A percentile compares a stretch with the other conserved stretches of the same genome.
These are phyloP conservation scores for Aspergillus chevalieri DNA, from an alignment of 2,329 filamentous ascomycete species.

Conservation along the genomic window DNA sequence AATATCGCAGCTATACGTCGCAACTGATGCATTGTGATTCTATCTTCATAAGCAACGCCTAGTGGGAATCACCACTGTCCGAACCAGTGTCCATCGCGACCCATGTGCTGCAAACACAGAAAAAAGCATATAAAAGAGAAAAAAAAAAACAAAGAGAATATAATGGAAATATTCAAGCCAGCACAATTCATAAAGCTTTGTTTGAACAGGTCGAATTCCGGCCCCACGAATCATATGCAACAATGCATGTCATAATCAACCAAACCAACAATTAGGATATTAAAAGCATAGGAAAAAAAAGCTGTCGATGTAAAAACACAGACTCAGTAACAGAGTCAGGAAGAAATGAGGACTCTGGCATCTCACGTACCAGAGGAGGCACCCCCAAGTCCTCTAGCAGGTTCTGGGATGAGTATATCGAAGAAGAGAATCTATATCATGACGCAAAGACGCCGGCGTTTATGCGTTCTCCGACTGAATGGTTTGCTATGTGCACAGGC, in stretches of 20 bases:
- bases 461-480: slow-evolving; percentile 40
- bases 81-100: background rate
- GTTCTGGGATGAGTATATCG: slow-evolving; percentile 21
- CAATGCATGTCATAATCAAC: slow-evolving; percentile 1
- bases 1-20: background rate
- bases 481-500: slow-evolving; percentile 30
- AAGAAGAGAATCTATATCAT: slow-evolving; percentile 25
- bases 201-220: background rate
- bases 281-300: slow-evolving; percentile 18
- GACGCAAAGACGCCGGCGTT: slow-evolving; percentile 22
- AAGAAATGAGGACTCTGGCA: slow-evolving; percentile 18
- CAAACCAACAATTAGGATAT: slow-evolving; percentile 26
- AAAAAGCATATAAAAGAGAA: background rate
- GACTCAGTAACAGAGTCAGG: slow-evolving; percentile 18
- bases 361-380: slow-evolving; percentile 13
- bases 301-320: slow-evolving; percentile 32
- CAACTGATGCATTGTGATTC: background rate
- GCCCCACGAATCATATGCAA: background rate
- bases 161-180: background rate
- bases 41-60: background rate
- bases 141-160: background rate
- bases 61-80: background rate
- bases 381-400: slow-evolving; percentile 8
- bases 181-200: background rate
- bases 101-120: background rate